phyloP scores from a whole-genome alignment of 768 basidiomycete species.

The Paxillus ammoniavirescens region DNA sequence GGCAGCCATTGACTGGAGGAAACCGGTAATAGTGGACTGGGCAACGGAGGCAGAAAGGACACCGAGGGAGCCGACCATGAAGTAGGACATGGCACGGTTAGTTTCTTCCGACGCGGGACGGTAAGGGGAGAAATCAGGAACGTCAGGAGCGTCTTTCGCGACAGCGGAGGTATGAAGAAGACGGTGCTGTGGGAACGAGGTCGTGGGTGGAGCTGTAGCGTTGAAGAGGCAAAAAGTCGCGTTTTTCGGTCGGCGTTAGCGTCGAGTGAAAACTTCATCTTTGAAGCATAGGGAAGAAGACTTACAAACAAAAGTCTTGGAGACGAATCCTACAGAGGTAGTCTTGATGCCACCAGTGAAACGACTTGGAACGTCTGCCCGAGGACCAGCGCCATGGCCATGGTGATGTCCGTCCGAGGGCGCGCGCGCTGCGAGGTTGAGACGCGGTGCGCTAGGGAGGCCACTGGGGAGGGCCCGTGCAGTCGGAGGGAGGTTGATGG shows the following conservation, averaged over 20 bases:
- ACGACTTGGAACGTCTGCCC: constrained; percentile 59
- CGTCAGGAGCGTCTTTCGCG: constrained; percentile 69
- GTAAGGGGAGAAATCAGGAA: constrained; percentile 89
- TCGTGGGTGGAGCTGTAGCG: constrained; percentile 45
- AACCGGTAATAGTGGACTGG: constrained; percentile 91
- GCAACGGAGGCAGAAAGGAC: constrained; percentile 92
- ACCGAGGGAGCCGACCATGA: constrained; percentile 90
- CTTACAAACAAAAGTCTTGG: constrained; percentile 66
- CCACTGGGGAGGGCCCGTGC: constrained; percentile 78
- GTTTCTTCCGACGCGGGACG: constrained; percentile 59
- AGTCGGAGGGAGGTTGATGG: constrained; percentile 78
- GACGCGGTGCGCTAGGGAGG: constrained; percentile 69
- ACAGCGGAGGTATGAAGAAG: constrained; percentile 75
- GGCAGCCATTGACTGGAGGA: constrained; percentile 94
- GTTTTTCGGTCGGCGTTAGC: constrained; percentile 16
- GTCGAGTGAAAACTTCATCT: constrained; percentile 2
- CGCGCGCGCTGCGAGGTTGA: constrained; percentile 72
- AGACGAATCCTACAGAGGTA: constrained; percentile 53
- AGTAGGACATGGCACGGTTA: constrained; percentile 81
- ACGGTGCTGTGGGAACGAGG: constrained; percentile 59
- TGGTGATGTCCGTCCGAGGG: constrained; percentile 57
- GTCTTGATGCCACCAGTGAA: constrained; percentile 59
- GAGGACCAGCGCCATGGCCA: constrained; percentile 54
- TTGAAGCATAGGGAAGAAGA: constrained; percentile 8
- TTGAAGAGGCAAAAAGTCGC: background rate